Evolutionary conservation across 495 filamentous ascomycete species (phyloP), one percentile per base, ranked within the genome.

Genomic region (Podospora sp.): DNA sequence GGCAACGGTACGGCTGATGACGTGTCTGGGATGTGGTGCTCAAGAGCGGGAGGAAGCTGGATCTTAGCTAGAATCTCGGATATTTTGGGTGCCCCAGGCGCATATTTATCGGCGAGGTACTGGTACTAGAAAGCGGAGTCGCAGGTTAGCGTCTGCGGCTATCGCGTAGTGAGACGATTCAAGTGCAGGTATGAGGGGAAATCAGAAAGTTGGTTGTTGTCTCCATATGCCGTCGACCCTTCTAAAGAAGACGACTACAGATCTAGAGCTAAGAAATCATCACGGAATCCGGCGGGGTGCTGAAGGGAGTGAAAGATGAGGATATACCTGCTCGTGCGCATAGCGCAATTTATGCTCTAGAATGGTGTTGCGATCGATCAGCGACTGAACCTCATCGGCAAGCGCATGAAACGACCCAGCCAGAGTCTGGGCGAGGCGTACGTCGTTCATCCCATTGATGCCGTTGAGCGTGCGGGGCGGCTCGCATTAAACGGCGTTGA

Each of bases 261-360:
- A 86, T 90, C 87, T 90, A 90, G 87, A 90, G 87, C 87, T 90
- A 90, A 88, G 71, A 59, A 84, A 87, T 89, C 89, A 88, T 86
- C 71, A 74, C 66, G 64, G 49, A 68, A 77, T 59, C 63, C 59
- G 51, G 52, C 53, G n/a, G 46, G 53, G 21, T 55, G 60, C 27
- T 2, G 7, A 14, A 18, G 12, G 50, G 67, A 66, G 70, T 22
- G 33, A 66, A 66, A 58, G 35, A 66, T 52, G 12, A n/a, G 21
- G 35, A 56, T 27, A 57, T 81, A 87, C 85, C 80, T 86, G 83
- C 69, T 86, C 82, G 63, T 86, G 83, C 33, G 85, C 84, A 75
- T 81, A 86, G 60, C 82, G 80, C 40, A 87, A 77, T 72, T 86
- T 87, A 70, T 87, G 81, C 75, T 86, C 83, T 63, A 86, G 72